Conservation (phyloP, 192 early-diverging fungal genomes). For the Bifiguratus adelaidae region DNA sequence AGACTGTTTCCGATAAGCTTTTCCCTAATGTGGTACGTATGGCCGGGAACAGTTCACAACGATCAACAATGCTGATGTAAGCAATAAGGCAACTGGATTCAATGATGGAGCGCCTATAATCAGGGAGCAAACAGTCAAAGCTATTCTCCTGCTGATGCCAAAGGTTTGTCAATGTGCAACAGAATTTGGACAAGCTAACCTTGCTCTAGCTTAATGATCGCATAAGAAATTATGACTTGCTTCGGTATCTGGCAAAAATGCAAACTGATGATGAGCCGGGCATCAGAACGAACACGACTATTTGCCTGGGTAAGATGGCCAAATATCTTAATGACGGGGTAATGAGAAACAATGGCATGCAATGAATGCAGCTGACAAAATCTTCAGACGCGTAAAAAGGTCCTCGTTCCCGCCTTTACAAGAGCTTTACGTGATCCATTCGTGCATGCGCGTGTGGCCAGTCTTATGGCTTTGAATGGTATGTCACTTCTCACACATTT, state of each 20-base stretch:
- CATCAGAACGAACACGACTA: slow-evolving; percentile 92
- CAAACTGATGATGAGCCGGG: slow-evolving; percentile 89
- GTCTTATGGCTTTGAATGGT: slow-evolving; percentile 65
- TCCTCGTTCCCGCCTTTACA: slow-evolving; percentile 75
- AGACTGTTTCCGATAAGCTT: slow-evolving; percentile 68
- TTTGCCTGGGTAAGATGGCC: slow-evolving; percentile 90
- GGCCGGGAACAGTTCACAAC: not conserved
- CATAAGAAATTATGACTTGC: slow-evolving; percentile 73
- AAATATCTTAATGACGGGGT: slow-evolving; percentile 64
- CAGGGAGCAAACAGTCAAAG: slow-evolving; percentile 86
- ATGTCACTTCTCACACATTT: not conserved
- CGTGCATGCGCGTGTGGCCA: slow-evolving; percentile 76
- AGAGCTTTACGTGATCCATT: slow-evolving; percentile 81
- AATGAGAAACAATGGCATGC: not conserved
- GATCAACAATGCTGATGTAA: not conserved
- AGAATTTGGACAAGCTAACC: not conserved
- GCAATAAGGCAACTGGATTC: slow-evolving; percentile 66
- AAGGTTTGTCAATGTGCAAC: slow-evolving; percentile 27
- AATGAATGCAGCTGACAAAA: not conserved
- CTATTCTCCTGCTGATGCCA: slow-evolving; percentile 61
- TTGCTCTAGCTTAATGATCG: slow-evolving; percentile 46
- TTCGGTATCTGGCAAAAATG: slow-evolving; percentile 81
- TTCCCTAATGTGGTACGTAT: slow-evolving; percentile 70
- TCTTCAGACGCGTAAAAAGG: slow-evolving; percentile 59
- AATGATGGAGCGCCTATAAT: slow-evolving; percentile 80